A percentile compares a stretch with the other conserved stretches of the same genome.
These are phyloP conservation scores for Kluyveromyces nonfermentans DNA, from an alignment of 805 yeast species.

Conservation along the genomic window DNA sequence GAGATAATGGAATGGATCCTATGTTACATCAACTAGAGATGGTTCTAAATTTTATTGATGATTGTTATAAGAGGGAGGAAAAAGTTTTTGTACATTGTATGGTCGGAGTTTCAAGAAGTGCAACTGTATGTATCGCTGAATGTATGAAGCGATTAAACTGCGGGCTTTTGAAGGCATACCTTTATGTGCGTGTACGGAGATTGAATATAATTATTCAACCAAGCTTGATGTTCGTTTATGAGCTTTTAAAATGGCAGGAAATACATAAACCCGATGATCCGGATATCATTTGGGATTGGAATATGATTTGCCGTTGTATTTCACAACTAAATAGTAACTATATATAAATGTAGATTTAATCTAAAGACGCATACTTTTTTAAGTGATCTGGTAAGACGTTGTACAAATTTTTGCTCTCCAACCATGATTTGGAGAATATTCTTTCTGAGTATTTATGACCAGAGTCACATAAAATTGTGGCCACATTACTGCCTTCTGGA, in stretches of 20 bases:
- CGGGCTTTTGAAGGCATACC: slow-evolving; percentile 67
- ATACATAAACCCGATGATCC: slow-evolving; percentile 12
- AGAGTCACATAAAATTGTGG: slow-evolving; percentile 81
- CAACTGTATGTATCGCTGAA: slow-evolving; percentile 92
- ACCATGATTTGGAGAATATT: slow-evolving; percentile 70
- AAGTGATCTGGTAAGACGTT: slow-evolving; percentile 61
- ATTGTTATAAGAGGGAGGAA: slow-evolving; percentile 35
- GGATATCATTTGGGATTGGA: slow-evolving; percentile 69
- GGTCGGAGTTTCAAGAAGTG: slow-evolving; percentile 92
- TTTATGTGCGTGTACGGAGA: slow-evolving; percentile 82
- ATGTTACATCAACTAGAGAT: slow-evolving; percentile 51
- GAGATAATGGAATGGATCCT: slow-evolving; percentile 87
- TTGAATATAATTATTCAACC: slow-evolving; percentile 93
- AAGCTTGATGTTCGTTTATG: slow-evolving; percentile 84
- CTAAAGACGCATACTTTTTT: slow-evolving; percentile 51
- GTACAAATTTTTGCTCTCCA: slow-evolving; percentile 56
- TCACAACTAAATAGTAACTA: slow-evolving; percentile 66
- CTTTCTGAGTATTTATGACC: slow-evolving; percentile 85
- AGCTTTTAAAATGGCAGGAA: slow-evolving; percentile 52
- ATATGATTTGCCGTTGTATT: slow-evolving; percentile 73
- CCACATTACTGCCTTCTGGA: slow-evolving; percentile 75
- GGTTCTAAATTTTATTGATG: slow-evolving; percentile 59
- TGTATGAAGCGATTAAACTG: slow-evolving; percentile 70
- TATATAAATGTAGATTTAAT: slow-evolving; percentile 24
- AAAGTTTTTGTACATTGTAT: slow-evolving; percentile 81